Percentiles rank a stretch among this genome's conserved stretches.
Evolutionary conservation across 306 rosid species (phyloP).

Genomic region (Pterocarpus santalinus): DNA sequence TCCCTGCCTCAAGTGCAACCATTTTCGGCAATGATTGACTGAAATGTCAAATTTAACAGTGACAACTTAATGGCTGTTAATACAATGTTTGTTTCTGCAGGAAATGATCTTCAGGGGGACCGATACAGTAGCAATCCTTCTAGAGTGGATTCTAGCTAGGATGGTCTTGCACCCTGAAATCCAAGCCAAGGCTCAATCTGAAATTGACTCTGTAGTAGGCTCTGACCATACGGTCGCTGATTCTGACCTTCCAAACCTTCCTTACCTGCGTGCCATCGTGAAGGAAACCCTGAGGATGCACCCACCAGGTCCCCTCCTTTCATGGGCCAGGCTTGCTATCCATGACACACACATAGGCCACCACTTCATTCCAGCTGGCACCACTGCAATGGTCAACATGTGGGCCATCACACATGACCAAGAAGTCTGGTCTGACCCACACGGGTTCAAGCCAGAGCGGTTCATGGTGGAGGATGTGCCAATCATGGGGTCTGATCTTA

Average conservation of each 20-base stretch:
- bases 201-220: conserved; percentile 61
- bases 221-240: conserved; percentile 45
- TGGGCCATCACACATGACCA: conserved; percentile 78
- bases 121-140: conserved; percentile 81
- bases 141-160: conserved; percentile 86
- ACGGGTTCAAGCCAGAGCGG: conserved; percentile 65
- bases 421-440: conserved; percentile 64
- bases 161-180: conserved; percentile 77
- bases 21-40: too few relatives aligned
- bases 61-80: too few relatives aligned
- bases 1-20: too few relatives aligned
- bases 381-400: conserved; percentile 88
- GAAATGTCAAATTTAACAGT: too few relatives aligned
- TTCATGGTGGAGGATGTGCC: conserved; percentile 50
- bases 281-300: conserved; percentile 86
- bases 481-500: conserved; percentile 77
- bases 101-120: conserved; percentile 94
- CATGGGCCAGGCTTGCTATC: conserved; percentile 85
- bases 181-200: conserved; percentile 66
- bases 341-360: conserved; percentile 65
- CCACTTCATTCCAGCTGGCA: conserved; percentile 79
- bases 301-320: conserved; percentile 88
- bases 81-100: conserved; percentile 42
- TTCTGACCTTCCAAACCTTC: conserved; percentile 70
- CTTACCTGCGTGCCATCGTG: conserved; percentile 71